These are phyloP conservation scores for Caryopteris hybrid DNA, from an alignment of 305 asterid genomes.

Conservation along the genomic window DNA sequence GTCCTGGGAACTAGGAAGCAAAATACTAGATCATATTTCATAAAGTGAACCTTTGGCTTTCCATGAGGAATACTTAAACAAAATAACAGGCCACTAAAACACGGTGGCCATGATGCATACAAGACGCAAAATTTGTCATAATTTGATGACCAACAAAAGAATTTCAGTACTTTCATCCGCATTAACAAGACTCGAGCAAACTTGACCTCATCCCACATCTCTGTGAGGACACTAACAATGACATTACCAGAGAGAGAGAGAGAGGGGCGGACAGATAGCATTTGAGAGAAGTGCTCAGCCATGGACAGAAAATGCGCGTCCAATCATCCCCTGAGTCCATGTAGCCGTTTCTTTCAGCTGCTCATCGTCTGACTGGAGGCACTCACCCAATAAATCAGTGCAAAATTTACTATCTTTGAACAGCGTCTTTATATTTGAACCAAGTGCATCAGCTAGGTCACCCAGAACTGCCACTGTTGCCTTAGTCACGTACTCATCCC, in stretches of 20 bases:
- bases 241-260: not conserved
- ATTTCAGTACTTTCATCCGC: constrained; percentile 25
- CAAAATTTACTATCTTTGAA: constrained; percentile 52
- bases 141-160: constrained; percentile 31
- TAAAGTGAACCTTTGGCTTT: not conserved
- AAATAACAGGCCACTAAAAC: constrained; percentile 18
- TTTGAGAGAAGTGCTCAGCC: constrained; percentile 30
- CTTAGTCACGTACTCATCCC: constrained; percentile 76
- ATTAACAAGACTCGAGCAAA: constrained; percentile 23
- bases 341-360: constrained; percentile 77
- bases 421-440: constrained; percentile 54
- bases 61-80: constrained; percentile 2
- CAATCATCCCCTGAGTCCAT: constrained; percentile 89
- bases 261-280: constrained; percentile 1
- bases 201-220: constrained; percentile 10
- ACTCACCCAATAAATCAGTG: constrained; percentile 53
- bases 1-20: not conserved
- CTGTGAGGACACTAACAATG: constrained; percentile 19
- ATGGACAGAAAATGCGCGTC: constrained; percentile 56
- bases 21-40: not conserved
- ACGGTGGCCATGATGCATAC: constrained; percentile 8
- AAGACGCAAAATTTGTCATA: constrained; percentile 22
- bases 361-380: constrained; percentile 74
- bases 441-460: constrained; percentile 84
- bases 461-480: constrained; percentile 87